These are phyloP conservation scores for Isatis lusitanica DNA, from an alignment of 441 rosid species.

Conservation along the genomic window DNA sequence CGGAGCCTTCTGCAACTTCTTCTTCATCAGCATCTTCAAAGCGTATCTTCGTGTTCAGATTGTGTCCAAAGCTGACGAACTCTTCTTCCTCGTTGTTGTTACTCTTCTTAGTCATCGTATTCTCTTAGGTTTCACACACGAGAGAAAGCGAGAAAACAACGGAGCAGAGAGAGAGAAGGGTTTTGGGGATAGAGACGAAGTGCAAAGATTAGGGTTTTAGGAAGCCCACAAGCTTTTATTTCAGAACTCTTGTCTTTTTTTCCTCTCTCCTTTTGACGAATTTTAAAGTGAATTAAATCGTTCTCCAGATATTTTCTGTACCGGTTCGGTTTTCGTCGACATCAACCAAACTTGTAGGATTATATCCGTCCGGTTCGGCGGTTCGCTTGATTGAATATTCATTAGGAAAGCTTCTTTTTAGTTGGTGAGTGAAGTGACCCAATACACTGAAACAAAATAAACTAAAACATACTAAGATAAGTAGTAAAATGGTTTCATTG, in stretches of 20 bases:
- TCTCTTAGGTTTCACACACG: background rate
- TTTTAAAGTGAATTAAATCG: slow-evolving; percentile 1
- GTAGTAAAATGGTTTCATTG: background rate
- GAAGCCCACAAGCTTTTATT: slow-evolving; percentile 19
- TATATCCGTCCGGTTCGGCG: background rate
- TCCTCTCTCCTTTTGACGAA: background rate
- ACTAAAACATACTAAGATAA: background rate
- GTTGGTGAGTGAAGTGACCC: background rate
- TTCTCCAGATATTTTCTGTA: slow-evolving; percentile 23
- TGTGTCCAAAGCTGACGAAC: slow-evolving; percentile 29
- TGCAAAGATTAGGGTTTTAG: slow-evolving; percentile 35
- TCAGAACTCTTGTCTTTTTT: background rate
- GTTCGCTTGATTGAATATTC: background rate
- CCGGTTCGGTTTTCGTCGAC: slow-evolving; percentile 21
- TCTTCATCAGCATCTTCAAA: slow-evolving; percentile 57
- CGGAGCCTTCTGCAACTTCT: slow-evolving; percentile 47
- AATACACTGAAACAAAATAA: background rate
- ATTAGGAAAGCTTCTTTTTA: background rate
- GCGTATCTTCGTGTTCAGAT: slow-evolving; percentile 45
- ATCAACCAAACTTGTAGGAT: slow-evolving; percentile 13
- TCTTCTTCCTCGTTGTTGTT: slow-evolving; percentile 31
- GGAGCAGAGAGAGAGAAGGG: slow-evolving; percentile 1
- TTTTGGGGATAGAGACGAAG: slow-evolving; percentile 32
- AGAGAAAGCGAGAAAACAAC: background rate
- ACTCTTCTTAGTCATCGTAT: slow-evolving; percentile 54